Evolutionary conservation across 1,139 yeast genomes (phyloP).

Genomic region (Maudiozyma humilis): DNA sequence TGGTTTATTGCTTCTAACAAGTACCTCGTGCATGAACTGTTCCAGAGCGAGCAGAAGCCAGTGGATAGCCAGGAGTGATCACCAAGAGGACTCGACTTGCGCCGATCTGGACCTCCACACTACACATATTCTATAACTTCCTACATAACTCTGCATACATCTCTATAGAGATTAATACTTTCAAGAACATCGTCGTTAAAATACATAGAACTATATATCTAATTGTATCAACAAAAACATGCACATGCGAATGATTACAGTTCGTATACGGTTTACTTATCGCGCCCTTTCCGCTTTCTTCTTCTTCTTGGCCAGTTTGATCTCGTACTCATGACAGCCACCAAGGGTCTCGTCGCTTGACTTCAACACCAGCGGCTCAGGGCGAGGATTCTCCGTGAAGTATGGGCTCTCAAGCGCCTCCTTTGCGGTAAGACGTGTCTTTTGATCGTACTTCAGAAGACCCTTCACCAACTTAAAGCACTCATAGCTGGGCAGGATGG

Average conservation of each 20-base stretch:
- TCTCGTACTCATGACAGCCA: constrained; percentile 95
- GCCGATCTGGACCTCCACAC: too few relatives aligned
- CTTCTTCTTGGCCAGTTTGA: constrained; percentile 59
- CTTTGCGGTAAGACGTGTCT: constrained; percentile 50
- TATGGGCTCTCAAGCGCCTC: constrained; percentile 60
- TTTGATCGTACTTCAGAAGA: constrained; percentile 63
- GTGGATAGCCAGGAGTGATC: too few relatives aligned
- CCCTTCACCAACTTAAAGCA: constrained; percentile 59
- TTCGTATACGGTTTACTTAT: background rate
- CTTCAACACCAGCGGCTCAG: constrained; percentile 49
- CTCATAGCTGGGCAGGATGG: constrained; percentile 41
- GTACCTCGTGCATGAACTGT: constrained; percentile 14
- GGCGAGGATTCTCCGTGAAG: constrained; percentile 60
- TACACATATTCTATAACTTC: too few relatives aligned
- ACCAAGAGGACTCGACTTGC: too few relatives aligned
- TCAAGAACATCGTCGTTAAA: background rate
- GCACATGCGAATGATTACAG: too few relatives aligned
- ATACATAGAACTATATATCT: too few relatives aligned
- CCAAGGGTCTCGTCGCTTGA: constrained; percentile 48
- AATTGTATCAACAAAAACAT: too few relatives aligned
- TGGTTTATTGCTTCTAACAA: constrained; percentile 30
- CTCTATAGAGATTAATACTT: too few relatives aligned
- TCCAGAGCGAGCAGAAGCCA: constrained; percentile 2
- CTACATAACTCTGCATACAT: too few relatives aligned
- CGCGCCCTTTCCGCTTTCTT: constrained; percentile 35